Evolutionary conservation across 2,329 filamentous ascomycete genomes (phyloP).

Genomic region (Pseudocercospora macadamiae): DNA sequence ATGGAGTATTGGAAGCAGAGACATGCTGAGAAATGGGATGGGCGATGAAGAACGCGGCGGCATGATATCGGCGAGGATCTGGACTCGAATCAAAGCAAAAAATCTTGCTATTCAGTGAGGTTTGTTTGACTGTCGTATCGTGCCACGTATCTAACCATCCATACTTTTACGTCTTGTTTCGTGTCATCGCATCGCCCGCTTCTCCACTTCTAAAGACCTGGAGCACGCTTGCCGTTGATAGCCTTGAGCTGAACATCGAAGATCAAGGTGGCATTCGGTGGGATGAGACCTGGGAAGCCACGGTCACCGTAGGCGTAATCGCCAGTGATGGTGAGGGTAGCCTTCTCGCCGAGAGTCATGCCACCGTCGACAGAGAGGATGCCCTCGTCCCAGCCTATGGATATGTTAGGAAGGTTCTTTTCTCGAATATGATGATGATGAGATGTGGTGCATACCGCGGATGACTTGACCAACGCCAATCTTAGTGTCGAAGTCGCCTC

Average conservation of each 20-base stretch:
- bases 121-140: no score
- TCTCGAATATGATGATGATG: no score
- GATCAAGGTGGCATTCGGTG: constrained; percentile 72
- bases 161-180: no score
- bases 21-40: neutral
- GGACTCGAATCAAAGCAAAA: no score
- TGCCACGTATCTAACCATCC: no score
- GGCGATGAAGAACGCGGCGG: neutral
- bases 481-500: constrained; percentile 72
- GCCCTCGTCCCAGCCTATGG: constrained; percentile 63
- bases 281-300: constrained; percentile 79
- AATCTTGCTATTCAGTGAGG: no score
- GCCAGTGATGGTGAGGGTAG: constrained; percentile 76
- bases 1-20: neutral
- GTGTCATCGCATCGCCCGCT: no score
- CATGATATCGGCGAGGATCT: no score
- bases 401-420: constrained; percentile 2
- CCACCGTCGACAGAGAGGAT: constrained; percentile 58
- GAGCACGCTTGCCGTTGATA: constrained; percentile 54
- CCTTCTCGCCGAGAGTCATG: constrained; percentile 92
- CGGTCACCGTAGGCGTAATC: constrained; percentile 67
- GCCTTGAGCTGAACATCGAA: constrained; percentile 74
- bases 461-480: constrained; percentile 89
- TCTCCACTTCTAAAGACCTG: constrained; percentile 11
- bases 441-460: constrained; percentile 64